phyloP scores from a whole-genome alignment of 2,329 filamentous ascomycete species.

The Aspergillus oerlinghausenensis region DNA sequence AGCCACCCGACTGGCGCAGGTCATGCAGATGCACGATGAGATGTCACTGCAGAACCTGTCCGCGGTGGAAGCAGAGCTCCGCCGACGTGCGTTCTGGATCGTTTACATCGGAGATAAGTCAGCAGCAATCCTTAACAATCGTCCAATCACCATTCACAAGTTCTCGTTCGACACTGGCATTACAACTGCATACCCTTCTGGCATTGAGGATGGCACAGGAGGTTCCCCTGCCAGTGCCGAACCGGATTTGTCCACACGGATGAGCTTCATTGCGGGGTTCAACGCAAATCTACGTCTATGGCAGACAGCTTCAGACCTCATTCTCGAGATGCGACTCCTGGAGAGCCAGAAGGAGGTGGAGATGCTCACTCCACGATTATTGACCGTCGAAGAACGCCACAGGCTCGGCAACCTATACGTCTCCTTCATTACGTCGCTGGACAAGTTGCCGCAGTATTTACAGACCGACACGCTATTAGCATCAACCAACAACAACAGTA shows the following conservation, averaged over 20 bases:
- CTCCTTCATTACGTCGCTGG: conserved; percentile 40
- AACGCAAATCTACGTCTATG: conserved; percentile 42
- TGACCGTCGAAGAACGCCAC: conserved; percentile 23
- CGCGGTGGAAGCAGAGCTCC: conserved; percentile 34
- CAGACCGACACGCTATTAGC: conserved; percentile 17
- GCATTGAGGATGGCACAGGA: conserved; percentile 15
- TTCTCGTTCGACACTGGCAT: conserved; percentile 41
- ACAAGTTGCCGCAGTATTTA: conserved; percentile 36
- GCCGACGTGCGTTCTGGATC: conserved; percentile 20
- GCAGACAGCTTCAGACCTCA: conserved; percentile 39
- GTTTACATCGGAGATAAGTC: conserved; percentile 22
- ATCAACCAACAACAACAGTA: conserved; percentile 4
- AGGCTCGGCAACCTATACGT: conserved; percentile 36
- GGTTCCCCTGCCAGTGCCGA: conserved; percentile 12
- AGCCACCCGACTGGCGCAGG: conserved; percentile 40
- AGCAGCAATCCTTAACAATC: conserved; percentile 29
- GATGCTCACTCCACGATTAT: conserved; percentile 2
- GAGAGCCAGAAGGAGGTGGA: conserved; percentile 3
- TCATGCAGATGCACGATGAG: conserved; percentile 43
- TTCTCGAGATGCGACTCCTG: conserved; percentile 31
- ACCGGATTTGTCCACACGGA: conserved; percentile 9
- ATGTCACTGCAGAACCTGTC: conserved; percentile 31
- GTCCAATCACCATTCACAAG: conserved; percentile 43
- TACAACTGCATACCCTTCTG: conserved; percentile 27
- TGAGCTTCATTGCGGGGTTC: conserved; percentile 38